Evolutionary conservation across 164 flowering plant genomes (phyloP), one percentile per base, ranked within the genome.

Genomic region (Amborella trichopoda): DNA sequence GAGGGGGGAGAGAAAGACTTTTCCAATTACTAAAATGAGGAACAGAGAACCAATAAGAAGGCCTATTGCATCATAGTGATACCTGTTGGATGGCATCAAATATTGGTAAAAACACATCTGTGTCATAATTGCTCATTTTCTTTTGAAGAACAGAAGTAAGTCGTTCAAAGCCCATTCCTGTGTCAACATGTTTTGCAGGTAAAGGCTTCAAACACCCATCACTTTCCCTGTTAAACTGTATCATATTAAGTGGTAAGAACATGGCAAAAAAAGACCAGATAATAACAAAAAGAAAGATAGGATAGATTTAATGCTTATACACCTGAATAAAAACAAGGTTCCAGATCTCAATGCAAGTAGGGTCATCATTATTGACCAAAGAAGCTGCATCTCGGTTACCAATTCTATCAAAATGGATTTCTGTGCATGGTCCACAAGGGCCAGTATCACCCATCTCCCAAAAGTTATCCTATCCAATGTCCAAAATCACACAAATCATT

Each of bases 361-460:
- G 99, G 55, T 88, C 96, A 49, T 84, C 96, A 57, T 87, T 80
- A 56, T 93, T 93, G 36, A 93, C 99, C 66, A 88, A 65, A 6
- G 73, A 48, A 20, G 89, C 73, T 50, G 91, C 94, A 72, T 93
- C 89, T 12, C 94, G 74, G 38, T 68, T 64, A 11, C 99, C 96
- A 62, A 82, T 61, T 62, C 99, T 77, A 62, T 93, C 96, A 67
- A 74, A 88, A 64, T 93, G 99, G 19, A 93, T 84, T 64, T 93
- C 99, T 14, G 94, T 82, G 65, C 95, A 88, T 22, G 99, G 99
- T 16, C 99, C 99, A 68, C 96, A 85, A 39, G 99, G 99, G 54
- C 99, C 99, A 37, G 96, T 82, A 57, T 88, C 99, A 49, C 99
- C 96, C 96, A 93, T 93, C 80, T 93, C 99, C 99, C 96, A 93